phyloP scores from a whole-genome alignment of 805 yeast genomes.

The Pichia phayaonensis region DNA sequence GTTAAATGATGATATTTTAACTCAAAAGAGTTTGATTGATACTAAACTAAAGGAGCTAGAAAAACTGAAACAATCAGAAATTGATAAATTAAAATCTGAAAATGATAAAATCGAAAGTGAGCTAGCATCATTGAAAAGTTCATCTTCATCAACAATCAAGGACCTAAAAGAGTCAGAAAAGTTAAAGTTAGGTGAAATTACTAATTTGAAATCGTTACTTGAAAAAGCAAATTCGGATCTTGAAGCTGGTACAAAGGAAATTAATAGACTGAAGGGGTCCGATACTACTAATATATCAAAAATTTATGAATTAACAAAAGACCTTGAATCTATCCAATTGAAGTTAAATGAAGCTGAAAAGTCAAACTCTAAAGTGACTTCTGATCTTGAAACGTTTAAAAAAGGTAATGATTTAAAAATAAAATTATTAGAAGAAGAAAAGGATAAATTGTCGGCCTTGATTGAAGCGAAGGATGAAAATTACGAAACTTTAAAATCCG shows the following conservation, averaged over 20 bases:
- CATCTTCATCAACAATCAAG: not conserved
- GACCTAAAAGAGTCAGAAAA: not conserved
- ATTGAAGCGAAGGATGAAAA: not conserved
- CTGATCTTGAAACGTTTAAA: not conserved
- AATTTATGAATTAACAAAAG: not conserved
- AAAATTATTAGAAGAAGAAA: not conserved
- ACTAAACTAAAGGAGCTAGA: not conserved
- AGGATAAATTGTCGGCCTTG: not conserved
- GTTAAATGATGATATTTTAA: not conserved
- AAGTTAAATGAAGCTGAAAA: not conserved
- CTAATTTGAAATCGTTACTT: not conserved
- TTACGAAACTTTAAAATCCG: not conserved
- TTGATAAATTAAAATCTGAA: not conserved
- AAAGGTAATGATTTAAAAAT: not conserved
- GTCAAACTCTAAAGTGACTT: not conserved
- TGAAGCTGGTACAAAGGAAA: not conserved
- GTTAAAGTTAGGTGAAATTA: not conserved
- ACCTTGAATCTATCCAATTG: not conserved
- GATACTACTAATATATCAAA: not conserved
- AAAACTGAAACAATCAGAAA: not conserved
- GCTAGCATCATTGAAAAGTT: not conserved
- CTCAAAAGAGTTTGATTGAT: not conserved
- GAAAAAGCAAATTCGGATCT: not conserved
- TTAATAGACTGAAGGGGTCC: not conserved
- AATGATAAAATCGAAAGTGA: not conserved